These are phyloP conservation scores for Penicillium dipodomyicola DNA, from an alignment of 495 filamentous ascomycete species.

Conservation along the genomic window DNA sequence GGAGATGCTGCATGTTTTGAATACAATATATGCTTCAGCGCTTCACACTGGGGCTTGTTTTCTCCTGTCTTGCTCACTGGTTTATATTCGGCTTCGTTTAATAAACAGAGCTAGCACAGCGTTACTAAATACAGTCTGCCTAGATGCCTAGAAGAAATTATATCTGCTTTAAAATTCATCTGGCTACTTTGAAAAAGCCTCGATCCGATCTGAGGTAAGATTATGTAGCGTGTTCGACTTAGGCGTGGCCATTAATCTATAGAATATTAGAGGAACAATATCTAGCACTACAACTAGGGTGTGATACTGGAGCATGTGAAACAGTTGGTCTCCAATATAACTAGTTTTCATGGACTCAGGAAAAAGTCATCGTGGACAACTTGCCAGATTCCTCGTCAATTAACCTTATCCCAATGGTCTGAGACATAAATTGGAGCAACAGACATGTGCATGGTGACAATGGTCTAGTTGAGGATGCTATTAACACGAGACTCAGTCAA, in stretches of 20 bases:
- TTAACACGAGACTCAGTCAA: not conserved
- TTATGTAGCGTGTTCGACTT: not conserved
- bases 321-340: not conserved
- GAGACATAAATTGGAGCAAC: not conserved
- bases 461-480: not conserved
- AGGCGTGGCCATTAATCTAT: not conserved
- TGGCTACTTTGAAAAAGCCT: not conserved
- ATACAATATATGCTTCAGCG: not conserved
- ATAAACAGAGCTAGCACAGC: not conserved
- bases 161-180: not conserved
- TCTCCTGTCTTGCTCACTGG: not conserved
- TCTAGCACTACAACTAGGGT: no score
- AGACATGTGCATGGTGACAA: not conserved
- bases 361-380: not conserved
- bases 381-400: not conserved
- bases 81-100: not conserved
- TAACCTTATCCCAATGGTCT: not conserved
- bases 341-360: not conserved
- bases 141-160: not conserved
- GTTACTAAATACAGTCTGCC: not conserved
- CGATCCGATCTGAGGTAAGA: constrained; percentile 1
- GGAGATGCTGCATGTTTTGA: not conserved
- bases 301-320: not conserved
- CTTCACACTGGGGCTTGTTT: not conserved
- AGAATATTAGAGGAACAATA: no score